Evolutionary conservation across 495 filamentous ascomycete species (phyloP).

Genomic region (Rostrohypoxylon terebratum): DNA sequence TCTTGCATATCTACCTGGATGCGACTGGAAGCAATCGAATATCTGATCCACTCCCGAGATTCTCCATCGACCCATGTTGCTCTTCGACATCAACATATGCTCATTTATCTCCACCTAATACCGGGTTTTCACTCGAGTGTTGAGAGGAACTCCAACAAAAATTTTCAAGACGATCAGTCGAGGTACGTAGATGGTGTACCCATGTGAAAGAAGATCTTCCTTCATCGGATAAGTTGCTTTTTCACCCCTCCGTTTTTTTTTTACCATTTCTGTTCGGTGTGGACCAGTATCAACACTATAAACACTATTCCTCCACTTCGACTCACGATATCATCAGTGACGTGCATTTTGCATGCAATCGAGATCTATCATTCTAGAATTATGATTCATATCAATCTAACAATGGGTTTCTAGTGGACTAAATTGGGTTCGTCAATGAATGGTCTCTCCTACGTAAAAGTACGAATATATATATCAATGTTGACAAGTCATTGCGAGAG

Average conservation of each 20-base stretch:
- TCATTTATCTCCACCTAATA: constrained; percentile 30
- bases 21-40: constrained; percentile 12
- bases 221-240: constrained; percentile 16
- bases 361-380: constrained; percentile 32
- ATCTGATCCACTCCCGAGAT: constrained; percentile 33
- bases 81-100: constrained; percentile 29
- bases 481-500: constrained; percentile 37
- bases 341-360: constrained; percentile 44
- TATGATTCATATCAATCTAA: constrained; percentile 1
- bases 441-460: neutral
- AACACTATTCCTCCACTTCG: constrained; percentile 23
- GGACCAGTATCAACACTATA: constrained; percentile 26
- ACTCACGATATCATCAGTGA: constrained; percentile 31
- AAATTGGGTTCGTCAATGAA: neutral
- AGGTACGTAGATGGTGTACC: constrained; percentile 9
- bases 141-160: constrained; percentile 24
- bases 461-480: constrained; percentile 4
- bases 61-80: constrained; percentile 26
- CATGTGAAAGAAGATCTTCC: constrained; percentile 22
- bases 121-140: constrained; percentile 12
- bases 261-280: constrained; percentile 29
- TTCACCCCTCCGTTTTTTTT: constrained; percentile 27
- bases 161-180: constrained; percentile 19
- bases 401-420: neutral
- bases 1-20: neutral